These are phyloP conservation scores for Magnolia officinalis DNA, from an alignment of 164 flowering plant species.

Conservation along the genomic window DNA sequence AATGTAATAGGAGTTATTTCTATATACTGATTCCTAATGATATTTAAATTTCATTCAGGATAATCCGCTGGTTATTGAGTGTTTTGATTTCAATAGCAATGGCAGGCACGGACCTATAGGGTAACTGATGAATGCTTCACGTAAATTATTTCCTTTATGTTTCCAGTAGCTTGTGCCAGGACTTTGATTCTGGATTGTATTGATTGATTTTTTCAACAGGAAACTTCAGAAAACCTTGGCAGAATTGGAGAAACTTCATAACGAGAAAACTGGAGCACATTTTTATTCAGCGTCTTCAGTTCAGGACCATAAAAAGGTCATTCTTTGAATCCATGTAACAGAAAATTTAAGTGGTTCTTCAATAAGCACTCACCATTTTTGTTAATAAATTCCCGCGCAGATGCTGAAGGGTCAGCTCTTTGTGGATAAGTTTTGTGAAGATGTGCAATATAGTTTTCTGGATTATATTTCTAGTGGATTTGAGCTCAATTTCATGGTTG, in stretches of 20 bases:
- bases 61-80: conserved; percentile 75
- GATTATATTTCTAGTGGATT: conserved; percentile 90
- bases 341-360: neutral
- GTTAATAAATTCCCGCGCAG: conserved; percentile 25
- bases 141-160: neutral
- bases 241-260: conserved; percentile 55
- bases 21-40: neutral
- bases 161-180: neutral
- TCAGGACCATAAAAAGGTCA: conserved; percentile 12
- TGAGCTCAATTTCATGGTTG: conserved; percentile 94
- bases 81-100: conserved; percentile 79
- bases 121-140: conserved; percentile 31
- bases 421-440: conserved; percentile 68
- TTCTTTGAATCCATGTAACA: neutral
- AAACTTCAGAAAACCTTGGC: conserved; percentile 66
- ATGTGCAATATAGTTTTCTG: conserved; percentile 60
- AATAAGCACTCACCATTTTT: neutral
- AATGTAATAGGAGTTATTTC: neutral
- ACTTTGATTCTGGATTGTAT: neutral
- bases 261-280: conserved; percentile 47
- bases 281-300: conserved; percentile 42
- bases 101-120: conserved; percentile 81
- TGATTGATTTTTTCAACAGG: conserved; percentile 33
- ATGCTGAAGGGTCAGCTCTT: conserved; percentile 69
- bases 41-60: conserved; percentile 50